Evolutionary conservation across 225 moss, liverwort and hornwort genomes (phyloP).

Genomic region (Rhytidiadelphus loreus): DNA sequence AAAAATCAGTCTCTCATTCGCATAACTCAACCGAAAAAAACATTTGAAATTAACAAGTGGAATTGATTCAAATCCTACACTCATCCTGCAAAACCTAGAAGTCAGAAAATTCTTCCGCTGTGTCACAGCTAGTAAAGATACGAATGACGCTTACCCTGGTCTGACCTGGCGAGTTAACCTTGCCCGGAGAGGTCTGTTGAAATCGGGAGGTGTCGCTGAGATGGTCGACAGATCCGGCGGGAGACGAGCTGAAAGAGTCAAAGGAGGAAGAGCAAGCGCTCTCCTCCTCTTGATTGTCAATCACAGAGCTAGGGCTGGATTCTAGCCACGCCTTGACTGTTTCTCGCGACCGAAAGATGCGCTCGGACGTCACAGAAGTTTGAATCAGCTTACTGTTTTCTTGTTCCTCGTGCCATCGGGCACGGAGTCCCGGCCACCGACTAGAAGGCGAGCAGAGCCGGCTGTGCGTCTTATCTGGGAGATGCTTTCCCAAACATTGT

Average conservation of each 20-base stretch:
- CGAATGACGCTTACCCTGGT: neutral
- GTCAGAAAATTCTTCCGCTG: neutral
- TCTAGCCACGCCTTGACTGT: slow-evolving; percentile 36
- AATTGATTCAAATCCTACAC: neutral
- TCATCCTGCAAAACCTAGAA: neutral
- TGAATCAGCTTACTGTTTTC: neutral
- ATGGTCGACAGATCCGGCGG: slow-evolving; percentile 5
- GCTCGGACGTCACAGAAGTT: neutral
- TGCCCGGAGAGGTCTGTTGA: neutral
- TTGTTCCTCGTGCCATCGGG: slow-evolving; percentile 8
- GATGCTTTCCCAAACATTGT: slow-evolving; percentile 13
- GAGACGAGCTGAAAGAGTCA: slow-evolving; percentile 20
- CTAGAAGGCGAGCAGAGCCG: neutral
- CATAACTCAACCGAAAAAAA: neutral
- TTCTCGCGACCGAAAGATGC: slow-evolving; percentile 13
- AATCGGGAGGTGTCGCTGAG: slow-evolving; percentile 2
- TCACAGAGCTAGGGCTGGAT: slow-evolving; percentile 23
- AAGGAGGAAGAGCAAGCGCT: slow-evolving; percentile 9
- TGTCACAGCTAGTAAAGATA: neutral
- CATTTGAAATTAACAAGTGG: neutral
- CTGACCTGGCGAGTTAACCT: neutral
- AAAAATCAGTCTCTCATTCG: neutral
- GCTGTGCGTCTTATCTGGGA: neutral
- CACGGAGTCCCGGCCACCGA: neutral
- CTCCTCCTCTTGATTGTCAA: neutral